Base-by-base conservation (phyloP, 352 stramenopile species). In the Pythium oligandrum region DNA sequence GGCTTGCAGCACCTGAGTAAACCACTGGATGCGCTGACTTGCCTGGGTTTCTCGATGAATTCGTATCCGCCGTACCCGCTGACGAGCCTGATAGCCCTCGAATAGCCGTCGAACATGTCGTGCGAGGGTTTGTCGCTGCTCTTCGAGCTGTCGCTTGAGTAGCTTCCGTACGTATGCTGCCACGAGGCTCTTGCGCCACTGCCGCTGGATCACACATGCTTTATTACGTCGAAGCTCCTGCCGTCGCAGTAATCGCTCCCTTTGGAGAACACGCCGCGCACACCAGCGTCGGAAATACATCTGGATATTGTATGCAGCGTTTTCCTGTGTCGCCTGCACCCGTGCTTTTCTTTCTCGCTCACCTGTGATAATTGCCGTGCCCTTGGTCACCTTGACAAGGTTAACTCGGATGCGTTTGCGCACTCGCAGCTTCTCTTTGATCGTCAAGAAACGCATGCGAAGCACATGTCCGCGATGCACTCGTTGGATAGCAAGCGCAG, bases 401-500 rank as follows among this genome's bases (percentile, higher is more conserved):
- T 62, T 86, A 4, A 59, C 55, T 30, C 75, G 76, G 10, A 90
- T 84, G 10, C 75, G 69, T 57, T 88, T 90, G 33, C 79, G 79
- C 9, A 90, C 59, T 11, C 76, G 45, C 31, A 90, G 64, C 48
- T 75, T 83, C 30, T 78, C 58, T 38, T 71, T 59, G 47, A 90
- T 71, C 3, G 51, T 48, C 3, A 55, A 57, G 53, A 90, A 87
- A 10, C 67, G 64, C 26, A 65, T 68, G 1, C 76, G 74, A 31
- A 90, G 51, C 10, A 73, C 32, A 56, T 73, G 74, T 8, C 79
- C 76, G 34, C 76, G 75, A 48, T 82, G 69, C 2, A 80, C 68
- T 2, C 73, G 72, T 50, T 90, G 79, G 26, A 90, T 63, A 2
- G 73, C 52, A 26, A 84, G 56, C 4, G 73, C 76, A 3, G 79